Base-by-base conservation (phyloP, 768 basidiomycete species). In the Kwoniella sp. region DNA sequence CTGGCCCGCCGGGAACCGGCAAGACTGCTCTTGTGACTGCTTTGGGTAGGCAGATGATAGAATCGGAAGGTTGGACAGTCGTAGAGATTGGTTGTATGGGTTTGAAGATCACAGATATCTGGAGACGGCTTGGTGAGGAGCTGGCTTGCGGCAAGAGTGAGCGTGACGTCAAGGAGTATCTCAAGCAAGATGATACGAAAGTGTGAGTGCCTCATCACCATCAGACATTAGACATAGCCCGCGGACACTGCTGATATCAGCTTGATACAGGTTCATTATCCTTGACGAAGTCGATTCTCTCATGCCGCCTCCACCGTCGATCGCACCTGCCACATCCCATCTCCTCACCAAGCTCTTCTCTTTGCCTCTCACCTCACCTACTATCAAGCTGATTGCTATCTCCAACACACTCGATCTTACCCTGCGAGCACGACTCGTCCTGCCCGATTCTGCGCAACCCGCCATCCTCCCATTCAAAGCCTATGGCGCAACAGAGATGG, bases 1-100 rank as follows among this genome's bases (percentile, higher is more conserved):
- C 93, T 9, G 95, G 95, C 9, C 87, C 92, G 1, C 93, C 93
- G 2, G 95, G 94, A 0, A 92, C 92, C 1, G 95, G 96, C 9
- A 99, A 82, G 72, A 82, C 81, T 13, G 81, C 80, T 26, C 55
- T 76, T 29, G 73, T 81, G 20, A 75, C 75, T 41, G 71, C 73
- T 12, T 50, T 81, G 20, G 77, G 75, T 2, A 45, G 72, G 13
- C 71, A 73, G 30, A 37, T 72, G 57, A 28, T 26, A 1, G 58
- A 41, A 17, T 41, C 29, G 7, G 63, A 70, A 29, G 71, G 71
- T 1, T 79, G 79, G 77, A 63, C 59, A 9, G 70, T 76, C 20
- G 72, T 77, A 30, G 74, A 75, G 50, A 52, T 81, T 25, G 79
- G 80, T 11, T 82, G 80, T 63, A 79, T 82, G 73, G 80, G 79